Evolutionary conservation across 2,329 filamentous ascomycete species (phyloP), one percentile per base, ranked within the genome.

Genomic region (Leptoxyphium fumago): DNA sequence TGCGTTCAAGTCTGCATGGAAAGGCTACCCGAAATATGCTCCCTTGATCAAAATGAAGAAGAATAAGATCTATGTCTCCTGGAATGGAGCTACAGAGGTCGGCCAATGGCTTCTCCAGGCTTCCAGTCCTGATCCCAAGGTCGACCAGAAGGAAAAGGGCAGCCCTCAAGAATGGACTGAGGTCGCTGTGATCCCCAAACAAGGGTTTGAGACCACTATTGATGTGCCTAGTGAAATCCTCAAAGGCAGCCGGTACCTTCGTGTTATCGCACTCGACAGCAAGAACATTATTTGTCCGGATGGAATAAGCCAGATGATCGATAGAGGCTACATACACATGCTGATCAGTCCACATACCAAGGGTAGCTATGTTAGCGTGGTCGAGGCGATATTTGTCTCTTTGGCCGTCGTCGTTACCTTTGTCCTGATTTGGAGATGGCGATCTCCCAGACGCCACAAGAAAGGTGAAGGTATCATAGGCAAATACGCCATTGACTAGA

Each of bases 1-100:
- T 28, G 66, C 65, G 1, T 72, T 69, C 54, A 73, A 72, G 52
- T 65, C 64, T 41, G 54, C 64, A 32, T 79, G 74, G 71, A 61
- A 61, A 2, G 72, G 8, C 46, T 43, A 29, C 48, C 64, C 58
- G 3, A 43, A 49, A 10, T 34, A 53, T 51, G 11, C 68, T 64
- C 10, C 58, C 46, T 29, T 34, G 5, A 50, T 54, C 11, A 52
- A 62, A 55, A 3, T 59, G 60, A 38, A 55, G 2, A 46, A 56
- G 3, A 52, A 55, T 9, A 45, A 55, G 5, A 48, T 67, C 1
- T 77, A 73, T 53, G 71, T 75, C 1, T 73, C 67, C 7, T 71
- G 68, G 68, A 71, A 71, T 46, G 68, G 68, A 3, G 67, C 66
- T 0, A 71, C 68, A 0, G 66, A 67, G 29, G 60, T 71, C 10